Percentiles rank a stretch among this genome's conserved stretches.
Evolutionary conservation across 257 asterid genomes (phyloP).

Genomic region (Solanum pinnatisectum): DNA sequence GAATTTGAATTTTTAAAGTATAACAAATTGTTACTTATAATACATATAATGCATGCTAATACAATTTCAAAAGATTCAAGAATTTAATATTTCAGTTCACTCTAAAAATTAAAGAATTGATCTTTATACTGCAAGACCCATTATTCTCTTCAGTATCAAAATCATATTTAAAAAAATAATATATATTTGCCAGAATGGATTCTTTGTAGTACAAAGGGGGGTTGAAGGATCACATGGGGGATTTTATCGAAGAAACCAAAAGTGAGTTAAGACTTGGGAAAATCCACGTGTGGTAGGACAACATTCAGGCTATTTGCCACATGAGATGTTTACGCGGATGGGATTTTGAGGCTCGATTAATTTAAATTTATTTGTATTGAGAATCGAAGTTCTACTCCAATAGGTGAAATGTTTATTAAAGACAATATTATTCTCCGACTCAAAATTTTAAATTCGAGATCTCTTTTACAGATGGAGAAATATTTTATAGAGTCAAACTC

Average conservation of each 20-base stretch:
- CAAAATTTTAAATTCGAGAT: not conserved
- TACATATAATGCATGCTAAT: not conserved
- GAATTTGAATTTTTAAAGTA: not conserved
- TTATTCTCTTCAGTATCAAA: not conserved
- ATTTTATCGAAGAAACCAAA: not conserved
- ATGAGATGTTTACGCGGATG: not conserved
- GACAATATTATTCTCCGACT: accelerated
- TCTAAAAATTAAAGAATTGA: not conserved
- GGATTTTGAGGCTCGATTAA: not conserved
- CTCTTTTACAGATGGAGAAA: not conserved
- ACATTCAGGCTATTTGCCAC: not conserved
- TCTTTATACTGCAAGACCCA: not conserved
- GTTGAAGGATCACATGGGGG: not conserved
- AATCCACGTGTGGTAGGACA: slow-evolving; percentile 3
- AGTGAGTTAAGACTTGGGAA: not conserved
- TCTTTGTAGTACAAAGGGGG: not conserved
- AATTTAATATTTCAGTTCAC: not conserved
- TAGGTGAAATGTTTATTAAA: not conserved
- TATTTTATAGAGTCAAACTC: not conserved
- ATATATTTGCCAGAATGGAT: not conserved
- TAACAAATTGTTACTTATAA: not conserved
- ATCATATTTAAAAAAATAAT: not conserved
- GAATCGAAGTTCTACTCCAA: not conserved
- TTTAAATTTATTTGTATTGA: not conserved
- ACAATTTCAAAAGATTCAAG: not conserved